phyloP scores from a whole-genome alignment of 805 yeast species.

The Cyberlindnera mrakii region DNA sequence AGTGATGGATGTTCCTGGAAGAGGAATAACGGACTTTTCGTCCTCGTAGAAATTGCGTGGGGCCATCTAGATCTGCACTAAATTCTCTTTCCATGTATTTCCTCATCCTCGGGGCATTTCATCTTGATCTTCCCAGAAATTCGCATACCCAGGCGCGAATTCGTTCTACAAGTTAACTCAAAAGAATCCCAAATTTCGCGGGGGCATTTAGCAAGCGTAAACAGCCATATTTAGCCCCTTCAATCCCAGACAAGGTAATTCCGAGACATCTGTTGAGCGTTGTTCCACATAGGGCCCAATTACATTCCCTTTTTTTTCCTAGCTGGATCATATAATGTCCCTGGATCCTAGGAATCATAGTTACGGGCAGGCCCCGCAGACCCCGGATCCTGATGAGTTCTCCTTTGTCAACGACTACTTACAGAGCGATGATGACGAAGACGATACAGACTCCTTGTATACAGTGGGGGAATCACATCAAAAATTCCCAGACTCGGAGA shows the following conservation, averaged over 20 bases:
- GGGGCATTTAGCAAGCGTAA: too few relatives aligned
- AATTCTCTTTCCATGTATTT: background rate
- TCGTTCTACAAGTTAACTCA: too few relatives aligned
- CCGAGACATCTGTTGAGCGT: too few relatives aligned
- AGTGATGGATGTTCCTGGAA: slow-evolving; percentile 45
- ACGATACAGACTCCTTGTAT: slow-evolving; percentile 12
- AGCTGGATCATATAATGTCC: slow-evolving; percentile 10
- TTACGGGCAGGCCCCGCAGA: slow-evolving; percentile 8
- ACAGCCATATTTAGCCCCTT: too few relatives aligned
- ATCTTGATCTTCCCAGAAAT: background rate
- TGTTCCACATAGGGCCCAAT: background rate
- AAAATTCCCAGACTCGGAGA: too few relatives aligned
- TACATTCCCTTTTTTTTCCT: too few relatives aligned
- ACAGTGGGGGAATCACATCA: slow-evolving; percentile 13
- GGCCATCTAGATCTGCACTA: slow-evolving; percentile 3
- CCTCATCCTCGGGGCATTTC: background rate
- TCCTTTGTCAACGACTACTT: slow-evolving; percentile 9
- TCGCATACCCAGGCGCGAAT: too few relatives aligned
- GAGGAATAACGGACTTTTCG: slow-evolving; percentile 37
- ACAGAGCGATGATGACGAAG: slow-evolving; percentile 1
- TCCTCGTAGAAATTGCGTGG: slow-evolving; percentile 41
- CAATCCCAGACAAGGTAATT: too few relatives aligned
- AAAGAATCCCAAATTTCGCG: too few relatives aligned
- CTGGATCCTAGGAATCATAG: slow-evolving; percentile 19
- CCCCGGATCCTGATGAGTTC: slow-evolving; percentile 16